Percentiles rank a stretch among this genome's conserved stretches.
These are phyloP conservation scores for Marvania coccoides DNA, from an alignment of 139 green algal genomes.

Conservation along the genomic window DNA sequence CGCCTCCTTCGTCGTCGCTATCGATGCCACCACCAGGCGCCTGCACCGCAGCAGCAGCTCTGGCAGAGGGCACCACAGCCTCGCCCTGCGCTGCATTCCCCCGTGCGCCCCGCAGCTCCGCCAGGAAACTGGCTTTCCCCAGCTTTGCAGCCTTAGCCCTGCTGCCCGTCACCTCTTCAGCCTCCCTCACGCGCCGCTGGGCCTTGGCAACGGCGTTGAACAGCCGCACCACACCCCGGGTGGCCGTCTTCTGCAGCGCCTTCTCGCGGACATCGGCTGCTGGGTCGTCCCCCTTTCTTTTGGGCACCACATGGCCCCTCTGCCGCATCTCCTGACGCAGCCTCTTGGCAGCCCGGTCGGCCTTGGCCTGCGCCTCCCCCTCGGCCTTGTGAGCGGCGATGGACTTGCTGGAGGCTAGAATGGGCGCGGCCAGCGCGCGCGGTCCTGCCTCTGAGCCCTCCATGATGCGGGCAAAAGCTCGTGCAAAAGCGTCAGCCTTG, in stretches of 20 bases:
- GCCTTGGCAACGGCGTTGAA: slow-evolving; percentile 84
- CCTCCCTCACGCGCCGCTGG: slow-evolving; percentile 40
- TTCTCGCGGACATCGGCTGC: slow-evolving; percentile 58
- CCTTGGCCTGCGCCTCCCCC: slow-evolving; percentile 33
- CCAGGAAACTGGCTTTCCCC: slow-evolving; percentile 57
- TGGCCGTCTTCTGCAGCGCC: slow-evolving; percentile 55
- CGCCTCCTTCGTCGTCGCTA: slow-evolving; percentile 16
- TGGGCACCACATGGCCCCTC: slow-evolving; percentile 47
- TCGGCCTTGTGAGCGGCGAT: slow-evolving; percentile 50
- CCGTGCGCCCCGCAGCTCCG: slow-evolving; percentile 39
- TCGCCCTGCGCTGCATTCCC: background rate
- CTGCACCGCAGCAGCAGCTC: background rate
- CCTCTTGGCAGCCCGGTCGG: slow-evolving; percentile 34
- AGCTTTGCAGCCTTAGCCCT: slow-evolving; percentile 38
- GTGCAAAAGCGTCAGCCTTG: slow-evolving; percentile 62
- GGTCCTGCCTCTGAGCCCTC: slow-evolving; percentile 2
- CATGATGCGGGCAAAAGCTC: slow-evolving; percentile 63
- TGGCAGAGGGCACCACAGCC: slow-evolving; percentile 17
- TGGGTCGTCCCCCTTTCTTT: slow-evolving; percentile 55
- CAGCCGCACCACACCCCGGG: slow-evolving; percentile 73
- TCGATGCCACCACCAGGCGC: background rate
- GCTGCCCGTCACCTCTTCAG: slow-evolving; percentile 19
- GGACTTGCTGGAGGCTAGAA: slow-evolving; percentile 40
- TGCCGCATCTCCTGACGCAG: slow-evolving; percentile 48
- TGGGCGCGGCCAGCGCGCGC: slow-evolving; percentile 4